These are phyloP conservation scores for Dactylellina drechsleri DNA, from an alignment of 2,329 filamentous ascomycete genomes.

Conservation along the genomic window DNA sequence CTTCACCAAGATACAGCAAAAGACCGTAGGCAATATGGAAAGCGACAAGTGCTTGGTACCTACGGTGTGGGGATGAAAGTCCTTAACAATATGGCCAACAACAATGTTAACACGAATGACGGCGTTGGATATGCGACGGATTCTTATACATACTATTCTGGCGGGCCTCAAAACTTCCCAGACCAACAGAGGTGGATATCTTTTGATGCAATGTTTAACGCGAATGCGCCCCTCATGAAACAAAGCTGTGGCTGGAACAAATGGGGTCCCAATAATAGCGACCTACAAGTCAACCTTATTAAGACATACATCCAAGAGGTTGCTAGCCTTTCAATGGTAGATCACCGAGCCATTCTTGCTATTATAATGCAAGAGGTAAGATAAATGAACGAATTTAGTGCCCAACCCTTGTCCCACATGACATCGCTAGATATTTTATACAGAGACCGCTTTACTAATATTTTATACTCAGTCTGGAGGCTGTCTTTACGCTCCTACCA, in stretches of 20 bases:
- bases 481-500: conserved; percentile 61
- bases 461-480: conserved; percentile 59
- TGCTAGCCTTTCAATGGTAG: conserved; percentile 57
- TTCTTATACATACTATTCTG: conserved; percentile 45
- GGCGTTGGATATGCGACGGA: conserved; percentile 16
- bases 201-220: conserved; percentile 37
- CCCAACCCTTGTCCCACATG: not conserved
- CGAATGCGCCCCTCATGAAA: conserved; percentile 42
- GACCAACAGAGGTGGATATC: conserved; percentile 31
- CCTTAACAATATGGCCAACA: conserved; percentile 14
- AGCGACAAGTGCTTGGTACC: conserved; percentile 9
- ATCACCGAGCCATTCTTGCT: conserved; percentile 61
- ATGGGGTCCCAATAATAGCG: conserved; percentile 44
- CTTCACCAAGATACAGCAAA: conserved; percentile 8
- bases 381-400: not conserved
- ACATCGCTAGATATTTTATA: too few species aligned
- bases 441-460: too few species aligned
- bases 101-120: conserved; percentile 26
- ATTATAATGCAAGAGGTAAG: conserved; percentile 63
- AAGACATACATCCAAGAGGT: conserved; percentile 46
- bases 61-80: conserved; percentile 32
- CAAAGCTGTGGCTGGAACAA: conserved; percentile 48
- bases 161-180: conserved; percentile 35
- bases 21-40: not conserved
- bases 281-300: conserved; percentile 31